Conservation (phyloP, 345 rosid genomes). For the Bruguiera gymnorhiza region DNA sequence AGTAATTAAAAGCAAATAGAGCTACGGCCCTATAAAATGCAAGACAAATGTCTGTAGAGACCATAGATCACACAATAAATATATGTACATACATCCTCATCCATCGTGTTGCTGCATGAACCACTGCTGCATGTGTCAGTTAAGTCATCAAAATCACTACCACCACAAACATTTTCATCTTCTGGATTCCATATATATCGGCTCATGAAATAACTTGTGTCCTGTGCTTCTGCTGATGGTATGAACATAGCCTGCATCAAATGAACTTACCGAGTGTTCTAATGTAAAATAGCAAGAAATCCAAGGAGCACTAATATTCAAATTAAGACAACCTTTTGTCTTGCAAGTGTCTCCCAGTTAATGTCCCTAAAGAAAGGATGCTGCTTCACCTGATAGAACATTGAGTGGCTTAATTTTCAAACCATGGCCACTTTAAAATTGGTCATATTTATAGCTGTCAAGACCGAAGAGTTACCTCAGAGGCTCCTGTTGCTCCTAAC, state of each 20-base stretch:
- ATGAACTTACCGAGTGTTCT: slow-evolving; percentile 12
- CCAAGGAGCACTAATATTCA: not conserved
- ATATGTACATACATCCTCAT: slow-evolving; percentile 60
- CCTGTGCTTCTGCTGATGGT: slow-evolving; percentile 78
- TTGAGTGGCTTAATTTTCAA: slow-evolving; percentile 14
- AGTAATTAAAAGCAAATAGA: not conserved
- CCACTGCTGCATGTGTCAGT: slow-evolving; percentile 78
- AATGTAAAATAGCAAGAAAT: slow-evolving; percentile 5
- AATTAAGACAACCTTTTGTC: slow-evolving; percentile 67
- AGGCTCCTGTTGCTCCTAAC: slow-evolving; percentile 91
- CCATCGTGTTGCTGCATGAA: slow-evolving; percentile 60
- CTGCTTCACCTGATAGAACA: slow-evolving; percentile 60
- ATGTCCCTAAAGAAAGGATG: slow-evolving; percentile 83
- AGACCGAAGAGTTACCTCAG: slow-evolving; percentile 49
- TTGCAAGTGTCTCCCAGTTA: slow-evolving; percentile 91
- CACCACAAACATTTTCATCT: slow-evolving; percentile 72
- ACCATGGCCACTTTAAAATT: slow-evolving; percentile 1
- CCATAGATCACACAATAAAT: not conserved
- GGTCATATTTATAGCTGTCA: slow-evolving; percentile 15
- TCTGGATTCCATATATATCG: slow-evolving; percentile 88
- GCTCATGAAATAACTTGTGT: slow-evolving; percentile 93
- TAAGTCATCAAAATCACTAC: slow-evolving; percentile 77
- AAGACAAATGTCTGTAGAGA: not conserved
- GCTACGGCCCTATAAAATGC: not conserved
- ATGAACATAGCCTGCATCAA: slow-evolving; percentile 81